Conservation (phyloP, 2,329 filamentous ascomycete species). For the Emergomyces orientalis region DNA sequence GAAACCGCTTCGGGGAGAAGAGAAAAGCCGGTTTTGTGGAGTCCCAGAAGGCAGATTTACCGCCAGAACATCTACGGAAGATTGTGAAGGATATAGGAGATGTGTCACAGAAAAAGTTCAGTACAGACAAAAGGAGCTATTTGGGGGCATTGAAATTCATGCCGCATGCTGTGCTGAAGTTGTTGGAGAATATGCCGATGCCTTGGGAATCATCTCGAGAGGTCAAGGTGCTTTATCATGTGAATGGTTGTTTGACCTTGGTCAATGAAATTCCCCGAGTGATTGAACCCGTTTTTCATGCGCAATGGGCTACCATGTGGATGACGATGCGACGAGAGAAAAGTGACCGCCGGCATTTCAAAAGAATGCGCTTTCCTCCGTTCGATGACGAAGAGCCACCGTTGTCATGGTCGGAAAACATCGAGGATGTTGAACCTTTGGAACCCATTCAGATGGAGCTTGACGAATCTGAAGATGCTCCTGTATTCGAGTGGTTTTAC, state of each 20-base stretch:
- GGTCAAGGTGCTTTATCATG: slow-evolving; percentile 96
- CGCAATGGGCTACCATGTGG: slow-evolving; percentile 99
- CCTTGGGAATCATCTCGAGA: slow-evolving; percentile 95
- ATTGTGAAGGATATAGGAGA: slow-evolving; percentile 98
- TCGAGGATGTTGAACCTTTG: slow-evolving; percentile 93
- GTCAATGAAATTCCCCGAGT: slow-evolving; percentile 96
- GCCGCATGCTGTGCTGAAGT: slow-evolving; percentile 94
- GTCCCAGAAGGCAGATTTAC: slow-evolving; percentile 97
- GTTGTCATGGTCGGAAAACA: slow-evolving; percentile 95
- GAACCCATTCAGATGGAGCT: slow-evolving; percentile 99
- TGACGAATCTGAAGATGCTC: slow-evolving; percentile 82
- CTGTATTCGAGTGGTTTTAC: slow-evolving; percentile 96
- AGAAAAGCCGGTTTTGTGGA: slow-evolving; percentile 93
- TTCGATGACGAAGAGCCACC: slow-evolving; percentile 98
- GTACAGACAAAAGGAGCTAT: slow-evolving; percentile 95
- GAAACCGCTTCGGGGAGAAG: slow-evolving; percentile 93
- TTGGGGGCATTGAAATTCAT: slow-evolving; percentile 97
- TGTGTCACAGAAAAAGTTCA: slow-evolving; percentile 99
- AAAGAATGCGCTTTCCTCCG: slow-evolving; percentile 96
- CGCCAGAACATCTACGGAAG: slow-evolving; percentile 93
- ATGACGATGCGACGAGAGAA: slow-evolving; percentile 96
- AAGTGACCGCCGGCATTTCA: slow-evolving; percentile 90
- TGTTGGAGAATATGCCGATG: slow-evolving; percentile 99
- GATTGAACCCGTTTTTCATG: slow-evolving; percentile 95
- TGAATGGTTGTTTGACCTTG: slow-evolving; percentile 91